These are phyloP conservation scores for Sphaerulina vaccinii DNA, from an alignment of 2,329 filamentous ascomycete species.

Conservation along the genomic window DNA sequence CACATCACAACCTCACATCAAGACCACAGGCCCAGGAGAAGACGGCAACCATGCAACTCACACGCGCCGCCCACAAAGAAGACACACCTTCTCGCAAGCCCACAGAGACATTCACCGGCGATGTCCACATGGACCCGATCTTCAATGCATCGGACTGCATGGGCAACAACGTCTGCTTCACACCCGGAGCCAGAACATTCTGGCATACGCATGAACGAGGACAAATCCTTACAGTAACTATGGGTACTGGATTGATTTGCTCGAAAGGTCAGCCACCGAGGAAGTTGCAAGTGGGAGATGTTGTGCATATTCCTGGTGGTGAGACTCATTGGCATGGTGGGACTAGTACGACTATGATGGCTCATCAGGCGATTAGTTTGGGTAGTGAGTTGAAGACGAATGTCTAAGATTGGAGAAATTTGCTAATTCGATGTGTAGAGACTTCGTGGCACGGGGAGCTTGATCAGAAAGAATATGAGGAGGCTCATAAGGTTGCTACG, in stretches of 20 bases:
- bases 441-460: conserved; percentile 42
- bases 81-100: conserved; percentile 29
- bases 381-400: conserved; percentile 32
- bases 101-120: conserved; percentile 33
- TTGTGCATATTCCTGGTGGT: conserved; percentile 43
- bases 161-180: conserved; percentile 44
- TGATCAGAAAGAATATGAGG: conserved; percentile 40
- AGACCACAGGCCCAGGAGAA: not conserved
- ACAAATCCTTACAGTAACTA: conserved; percentile 44
- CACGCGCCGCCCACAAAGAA: conserved; percentile 31
- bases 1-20: not conserved
- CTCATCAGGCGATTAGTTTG: conserved; percentile 41
- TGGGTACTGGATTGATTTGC: conserved; percentile 46
- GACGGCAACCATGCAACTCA: conserved; percentile 29
- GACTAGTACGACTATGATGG: conserved; percentile 43
- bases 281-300: conserved; percentile 43
- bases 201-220: conserved; percentile 50
- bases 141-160: conserved; percentile 38
- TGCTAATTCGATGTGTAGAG: conserved; percentile 21
- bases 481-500: conserved; percentile 26
- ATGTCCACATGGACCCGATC: conserved; percentile 34
- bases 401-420: not conserved
- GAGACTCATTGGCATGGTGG: conserved; percentile 50
- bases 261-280: conserved; percentile 42
- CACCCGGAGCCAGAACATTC: conserved; percentile 45